phyloP scores from a whole-genome alignment of 257 asterid species.

The Phtheirospermum japonicum region DNA sequence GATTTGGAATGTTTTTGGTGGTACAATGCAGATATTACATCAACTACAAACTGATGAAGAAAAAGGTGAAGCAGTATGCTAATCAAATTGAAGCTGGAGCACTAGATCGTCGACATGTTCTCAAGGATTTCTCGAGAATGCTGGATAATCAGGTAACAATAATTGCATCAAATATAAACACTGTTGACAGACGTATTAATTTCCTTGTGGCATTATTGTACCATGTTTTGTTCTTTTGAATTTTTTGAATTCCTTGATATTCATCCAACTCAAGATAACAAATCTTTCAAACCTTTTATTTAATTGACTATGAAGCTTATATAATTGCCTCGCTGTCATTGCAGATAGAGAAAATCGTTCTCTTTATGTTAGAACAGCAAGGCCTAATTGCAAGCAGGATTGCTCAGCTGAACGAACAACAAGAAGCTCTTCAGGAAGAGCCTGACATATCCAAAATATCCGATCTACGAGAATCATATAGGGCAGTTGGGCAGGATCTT shows the following conservation, averaged over 20 bases:
- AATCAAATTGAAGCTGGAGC: slow-evolving; percentile 69
- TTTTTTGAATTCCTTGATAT: slow-evolving; percentile 7
- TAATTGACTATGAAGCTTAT: slow-evolving; percentile 6
- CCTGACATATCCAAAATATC: slow-evolving; percentile 76
- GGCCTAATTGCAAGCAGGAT: slow-evolving; percentile 81
- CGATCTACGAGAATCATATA: slow-evolving; percentile 81
- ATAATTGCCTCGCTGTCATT: slow-evolving; percentile 18
- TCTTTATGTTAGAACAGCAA: slow-evolving; percentile 92
- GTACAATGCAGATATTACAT: slow-evolving; percentile 63
- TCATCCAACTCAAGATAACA: slow-evolving; percentile 19
- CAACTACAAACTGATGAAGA: slow-evolving; percentile 97
- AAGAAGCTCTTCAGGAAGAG: slow-evolving; percentile 67
- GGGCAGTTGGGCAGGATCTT: slow-evolving; percentile 85
- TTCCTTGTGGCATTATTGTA: background rate
- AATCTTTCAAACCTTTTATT: background rate
- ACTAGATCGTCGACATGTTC: slow-evolving; percentile 68
- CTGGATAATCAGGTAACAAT: slow-evolving; percentile 79
- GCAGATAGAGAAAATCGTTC: slow-evolving; percentile 93
- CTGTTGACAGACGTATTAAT: background rate
- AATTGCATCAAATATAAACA: slow-evolving; percentile 6
- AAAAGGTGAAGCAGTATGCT: slow-evolving; percentile 72
- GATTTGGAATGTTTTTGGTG: slow-evolving; percentile 26
- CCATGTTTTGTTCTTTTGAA: background rate
- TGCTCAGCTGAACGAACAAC: slow-evolving; percentile 58
- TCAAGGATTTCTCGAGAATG: slow-evolving; percentile 92